Evolutionary conservation across 2,329 filamentous ascomycete genomes (phyloP).

Genomic region (Fusarium subtropicale): DNA sequence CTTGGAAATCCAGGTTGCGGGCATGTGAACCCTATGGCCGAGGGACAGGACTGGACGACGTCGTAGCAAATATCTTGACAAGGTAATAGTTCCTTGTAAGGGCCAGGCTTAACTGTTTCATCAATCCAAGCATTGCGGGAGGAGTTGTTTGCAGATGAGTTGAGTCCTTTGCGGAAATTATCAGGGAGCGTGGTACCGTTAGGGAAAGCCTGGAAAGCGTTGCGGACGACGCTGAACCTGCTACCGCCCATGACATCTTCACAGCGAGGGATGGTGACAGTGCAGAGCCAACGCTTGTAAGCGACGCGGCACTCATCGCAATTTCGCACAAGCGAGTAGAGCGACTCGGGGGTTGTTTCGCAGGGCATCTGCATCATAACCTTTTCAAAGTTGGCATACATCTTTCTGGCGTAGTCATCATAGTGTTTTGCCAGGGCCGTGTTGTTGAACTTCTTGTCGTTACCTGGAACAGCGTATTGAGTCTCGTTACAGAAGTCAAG

Average conservation of each 20-base stretch:
- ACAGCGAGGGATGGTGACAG: slow-evolving; percentile 91
- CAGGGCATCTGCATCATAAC: slow-evolving; percentile 88
- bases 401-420: slow-evolving; percentile 75
- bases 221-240: slow-evolving; percentile 66
- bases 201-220: slow-evolving; percentile 76
- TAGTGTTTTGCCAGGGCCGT: slow-evolving; percentile 77
- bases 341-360: slow-evolving; percentile 76
- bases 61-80: slow-evolving; percentile 90
- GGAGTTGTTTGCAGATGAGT: slow-evolving; percentile 49
- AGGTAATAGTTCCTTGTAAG: slow-evolving; percentile 92
- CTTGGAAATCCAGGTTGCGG: slow-evolving; percentile 60
- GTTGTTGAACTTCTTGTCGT: slow-evolving; percentile 71
- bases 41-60: slow-evolving; percentile 86
- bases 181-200: slow-evolving; percentile 70
- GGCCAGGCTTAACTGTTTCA: slow-evolving; percentile 76
- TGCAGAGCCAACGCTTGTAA: slow-evolving; percentile 96
- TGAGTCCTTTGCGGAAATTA: slow-evolving; percentile 45
- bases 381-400: slow-evolving; percentile 83
- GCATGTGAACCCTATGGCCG: slow-evolving; percentile 79
- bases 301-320: slow-evolving; percentile 81
- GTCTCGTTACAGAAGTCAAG: slow-evolving; percentile 90
- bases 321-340: slow-evolving; percentile 82
- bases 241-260: slow-evolving; percentile 77
- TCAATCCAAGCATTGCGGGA: slow-evolving; percentile 83
- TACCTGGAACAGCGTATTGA: slow-evolving; percentile 91